Percentiles rank a stretch among this genome's conserved stretches.
phyloP scores from a whole-genome alignment of 2,329 filamentous ascomycete genomes.

The Dothideomycetes sp. region DNA sequence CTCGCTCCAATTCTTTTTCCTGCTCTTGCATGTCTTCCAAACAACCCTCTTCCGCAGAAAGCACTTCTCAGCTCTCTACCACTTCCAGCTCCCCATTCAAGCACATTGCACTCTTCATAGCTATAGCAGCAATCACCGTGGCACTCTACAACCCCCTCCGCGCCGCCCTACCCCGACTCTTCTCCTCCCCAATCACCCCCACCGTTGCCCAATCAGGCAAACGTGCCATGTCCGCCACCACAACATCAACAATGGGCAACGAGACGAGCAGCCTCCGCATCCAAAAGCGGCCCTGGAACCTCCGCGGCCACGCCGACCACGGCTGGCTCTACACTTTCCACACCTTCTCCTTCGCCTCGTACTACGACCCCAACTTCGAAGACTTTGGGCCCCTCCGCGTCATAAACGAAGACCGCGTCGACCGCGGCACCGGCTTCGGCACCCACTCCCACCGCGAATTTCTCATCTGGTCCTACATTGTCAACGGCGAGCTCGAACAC shows the following conservation, averaged over 20 bases:
- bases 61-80: conserved; percentile 3
- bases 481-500: conserved; percentile 79
- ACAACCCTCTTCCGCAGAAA: conserved; percentile 4
- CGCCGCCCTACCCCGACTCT: conserved; percentile 22
- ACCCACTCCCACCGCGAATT: conserved; percentile 78
- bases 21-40: conserved; percentile 12
- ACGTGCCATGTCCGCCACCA: conserved; percentile 31
- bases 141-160: conserved; percentile 31
- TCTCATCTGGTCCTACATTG: conserved; percentile 81
- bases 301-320: conserved; percentile 68
- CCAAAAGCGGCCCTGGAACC: conserved; percentile 58
- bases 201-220: conserved; percentile 17
- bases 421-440: conserved; percentile 64
- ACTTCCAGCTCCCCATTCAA: conserved; percentile 13
- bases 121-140: conserved; percentile 32
- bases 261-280: conserved; percentile 41
- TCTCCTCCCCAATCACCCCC: conserved; percentile 17
- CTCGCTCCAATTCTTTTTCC: not conserved
- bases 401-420: conserved; percentile 80
- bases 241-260: conserved; percentile 17
- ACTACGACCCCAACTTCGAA: conserved; percentile 55
- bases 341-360: conserved; percentile 70
- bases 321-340: conserved; percentile 84
- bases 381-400: conserved; percentile 70
- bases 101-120: conserved; percentile 18